Percentiles rank a stretch among this genome's conserved stretches.
These are phyloP conservation scores for Pyrenophora tritici-repentis DNA, from an alignment of 2,329 filamentous ascomycete genomes.

Conservation along the genomic window DNA sequence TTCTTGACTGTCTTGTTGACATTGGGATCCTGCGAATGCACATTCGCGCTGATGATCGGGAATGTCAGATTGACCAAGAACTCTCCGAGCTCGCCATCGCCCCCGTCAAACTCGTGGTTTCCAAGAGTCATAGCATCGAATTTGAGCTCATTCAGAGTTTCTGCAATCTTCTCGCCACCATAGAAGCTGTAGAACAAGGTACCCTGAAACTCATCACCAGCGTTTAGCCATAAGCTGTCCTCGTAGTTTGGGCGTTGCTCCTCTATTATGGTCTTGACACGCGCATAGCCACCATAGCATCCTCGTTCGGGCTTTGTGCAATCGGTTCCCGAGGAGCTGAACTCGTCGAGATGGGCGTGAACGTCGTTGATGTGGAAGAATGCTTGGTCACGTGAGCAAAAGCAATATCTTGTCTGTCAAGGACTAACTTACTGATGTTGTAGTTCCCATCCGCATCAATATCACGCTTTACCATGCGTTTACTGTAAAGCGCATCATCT, in stretches of 20 bases:
- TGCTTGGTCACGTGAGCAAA: conserved; percentile 35
- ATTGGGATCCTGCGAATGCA: conserved; percentile 63
- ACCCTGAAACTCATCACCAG: conserved; percentile 72
- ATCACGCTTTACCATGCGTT: conserved; percentile 37
- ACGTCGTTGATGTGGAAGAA: conserved; percentile 75
- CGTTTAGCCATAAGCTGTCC: conserved; percentile 68
- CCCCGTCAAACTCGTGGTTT: conserved; percentile 63
- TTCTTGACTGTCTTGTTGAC: conserved; percentile 68
- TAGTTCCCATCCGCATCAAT: conserved; percentile 41
- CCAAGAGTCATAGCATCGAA: conserved; percentile 67
- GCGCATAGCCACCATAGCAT: conserved; percentile 68
- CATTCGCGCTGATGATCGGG: conserved; percentile 67
- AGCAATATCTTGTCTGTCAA: neutral
- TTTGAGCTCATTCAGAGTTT: conserved; percentile 67
- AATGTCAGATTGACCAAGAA: conserved; percentile 69
- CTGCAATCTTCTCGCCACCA: conserved; percentile 69
- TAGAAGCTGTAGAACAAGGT: conserved; percentile 72
- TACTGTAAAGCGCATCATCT: conserved; percentile 40
- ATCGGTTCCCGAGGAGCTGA: conserved; percentile 64
- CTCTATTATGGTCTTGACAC: conserved; percentile 65
- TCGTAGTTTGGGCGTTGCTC: conserved; percentile 61
- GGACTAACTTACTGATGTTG: conserved; percentile 38
- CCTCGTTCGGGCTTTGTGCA: conserved; percentile 62
- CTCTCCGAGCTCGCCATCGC: conserved; percentile 65
- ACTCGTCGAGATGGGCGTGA: conserved; percentile 69